phyloP scores from a whole-genome alignment of 2,329 filamentous ascomycete genomes.

The Ophiostoma himal-ulmi region DNA sequence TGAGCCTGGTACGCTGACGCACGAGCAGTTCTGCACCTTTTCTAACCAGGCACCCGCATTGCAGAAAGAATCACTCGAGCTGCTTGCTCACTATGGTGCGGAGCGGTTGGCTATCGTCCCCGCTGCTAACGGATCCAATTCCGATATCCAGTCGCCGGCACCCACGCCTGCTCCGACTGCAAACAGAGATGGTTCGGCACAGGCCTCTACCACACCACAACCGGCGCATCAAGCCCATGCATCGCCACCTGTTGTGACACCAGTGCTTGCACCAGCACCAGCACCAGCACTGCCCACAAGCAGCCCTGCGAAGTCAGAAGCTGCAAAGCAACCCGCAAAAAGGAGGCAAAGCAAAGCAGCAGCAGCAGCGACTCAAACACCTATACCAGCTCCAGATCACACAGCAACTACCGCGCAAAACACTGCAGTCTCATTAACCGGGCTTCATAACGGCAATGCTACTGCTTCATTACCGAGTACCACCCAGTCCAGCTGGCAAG shows the following conservation, averaged over 20 bases:
- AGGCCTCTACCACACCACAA: background rate
- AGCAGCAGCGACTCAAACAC: background rate
- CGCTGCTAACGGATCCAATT: slow-evolving; percentile 38
- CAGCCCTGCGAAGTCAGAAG: background rate
- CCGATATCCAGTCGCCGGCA: slow-evolving; percentile 25
- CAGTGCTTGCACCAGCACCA: background rate
- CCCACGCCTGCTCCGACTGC: slow-evolving; percentile 26
- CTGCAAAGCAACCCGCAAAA: background rate
- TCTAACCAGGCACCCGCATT: slow-evolving; percentile 53
- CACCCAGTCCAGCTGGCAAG: no score
- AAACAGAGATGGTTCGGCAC: slow-evolving; percentile 13
- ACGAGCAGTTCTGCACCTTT: slow-evolving; percentile 55
- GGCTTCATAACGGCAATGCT: background rate
- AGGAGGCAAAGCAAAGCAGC: background rate
- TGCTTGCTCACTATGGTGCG: slow-evolving; percentile 54
- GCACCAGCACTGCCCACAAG: background rate
- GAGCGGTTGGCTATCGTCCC: slow-evolving; percentile 54
- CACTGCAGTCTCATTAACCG: background rate
- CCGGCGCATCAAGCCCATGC: slow-evolving; percentile 3
- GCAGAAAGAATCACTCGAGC: slow-evolving; percentile 49
- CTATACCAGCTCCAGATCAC: background rate
- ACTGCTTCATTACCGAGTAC: no score
- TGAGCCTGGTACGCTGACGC: slow-evolving; percentile 47
- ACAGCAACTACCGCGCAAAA: background rate
- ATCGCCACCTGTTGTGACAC: background rate